Evolutionary conservation across 2,329 filamentous ascomycete species (phyloP).

Genomic region (Scedosporium minutisporum): DNA sequence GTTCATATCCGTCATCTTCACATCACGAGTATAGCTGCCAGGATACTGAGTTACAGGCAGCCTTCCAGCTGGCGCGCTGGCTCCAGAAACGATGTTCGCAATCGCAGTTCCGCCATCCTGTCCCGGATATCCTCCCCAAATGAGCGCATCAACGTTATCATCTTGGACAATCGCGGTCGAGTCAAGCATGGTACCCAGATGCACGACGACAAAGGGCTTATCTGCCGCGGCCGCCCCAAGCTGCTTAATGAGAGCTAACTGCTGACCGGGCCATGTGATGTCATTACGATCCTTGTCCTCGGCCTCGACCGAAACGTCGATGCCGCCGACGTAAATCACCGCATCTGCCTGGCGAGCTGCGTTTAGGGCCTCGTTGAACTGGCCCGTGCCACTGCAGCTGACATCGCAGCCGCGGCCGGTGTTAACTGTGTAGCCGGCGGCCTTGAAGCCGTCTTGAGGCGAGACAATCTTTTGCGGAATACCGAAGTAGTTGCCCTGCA

Average conservation of each 20-base stretch:
- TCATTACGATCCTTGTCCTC: conserved; percentile 41
- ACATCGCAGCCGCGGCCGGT: conserved; percentile 9
- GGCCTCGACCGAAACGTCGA: conserved; percentile 41
- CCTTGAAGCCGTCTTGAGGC: conserved; percentile 1
- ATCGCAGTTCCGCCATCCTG: conserved; percentile 48
- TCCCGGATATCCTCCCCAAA: conserved; percentile 52
- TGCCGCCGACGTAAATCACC: conserved; percentile 45
- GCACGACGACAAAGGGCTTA: conserved; percentile 43
- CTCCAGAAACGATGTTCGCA: conserved; percentile 42
- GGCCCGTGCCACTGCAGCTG: neutral
- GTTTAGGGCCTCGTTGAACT: conserved; percentile 18
- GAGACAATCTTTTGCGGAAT: conserved; percentile 3
- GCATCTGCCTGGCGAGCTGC: conserved; percentile 35
- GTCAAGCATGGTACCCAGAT: conserved; percentile 44
- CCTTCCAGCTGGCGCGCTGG: conserved; percentile 39
- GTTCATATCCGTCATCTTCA: conserved; percentile 46
- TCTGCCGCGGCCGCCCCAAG: conserved; percentile 10
- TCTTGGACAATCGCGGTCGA: conserved; percentile 36
- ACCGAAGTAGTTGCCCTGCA: conserved; percentile 6
- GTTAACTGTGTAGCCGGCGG: neutral
- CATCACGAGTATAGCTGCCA: conserved; percentile 35
- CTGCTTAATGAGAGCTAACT: conserved; percentile 36
- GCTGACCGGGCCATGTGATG: conserved; percentile 41
- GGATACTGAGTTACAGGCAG: conserved; percentile 48
- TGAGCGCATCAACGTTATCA: conserved; percentile 35